These are phyloP conservation scores for Xylariaceae sp. DNA, from an alignment of 2,329 filamentous ascomycete species.

Conservation along the genomic window DNA sequence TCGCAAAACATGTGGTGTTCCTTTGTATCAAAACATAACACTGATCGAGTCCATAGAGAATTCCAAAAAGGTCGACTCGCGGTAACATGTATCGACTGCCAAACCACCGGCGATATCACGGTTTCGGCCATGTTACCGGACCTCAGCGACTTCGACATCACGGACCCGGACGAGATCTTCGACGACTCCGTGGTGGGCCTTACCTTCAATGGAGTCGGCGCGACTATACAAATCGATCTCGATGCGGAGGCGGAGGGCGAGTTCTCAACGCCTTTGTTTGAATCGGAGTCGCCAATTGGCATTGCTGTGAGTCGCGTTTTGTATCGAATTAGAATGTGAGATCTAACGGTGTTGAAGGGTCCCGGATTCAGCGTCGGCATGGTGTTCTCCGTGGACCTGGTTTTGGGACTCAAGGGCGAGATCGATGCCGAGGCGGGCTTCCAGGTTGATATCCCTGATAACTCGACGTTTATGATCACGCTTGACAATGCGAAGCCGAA, in stretches of 20 bases:
- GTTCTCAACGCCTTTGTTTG: constrained; percentile 23
- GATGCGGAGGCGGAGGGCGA: constrained; percentile 15
- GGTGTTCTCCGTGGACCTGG: constrained; percentile 26
- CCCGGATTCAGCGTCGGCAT: constrained; percentile 26
- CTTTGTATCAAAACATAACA: background rate
- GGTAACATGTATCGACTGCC: constrained; percentile 26
- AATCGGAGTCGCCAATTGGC: constrained; percentile 23
- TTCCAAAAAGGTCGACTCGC: constrained; percentile 16
- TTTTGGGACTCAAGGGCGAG: constrained; percentile 22
- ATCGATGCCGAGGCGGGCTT: constrained; percentile 25
- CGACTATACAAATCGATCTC: constrained; percentile 23
- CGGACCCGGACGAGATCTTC: constrained; percentile 22
- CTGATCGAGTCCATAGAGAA: constrained; percentile 2
- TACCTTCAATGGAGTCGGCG: constrained; percentile 27
- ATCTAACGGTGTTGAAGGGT: constrained; percentile 13
- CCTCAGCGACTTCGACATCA: constrained; percentile 23
- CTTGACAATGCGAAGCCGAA: constrained; percentile 21
- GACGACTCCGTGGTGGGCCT: constrained; percentile 23
- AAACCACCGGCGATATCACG: constrained; percentile 21
- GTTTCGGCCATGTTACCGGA: constrained; percentile 26
- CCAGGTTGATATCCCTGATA: constrained; percentile 25
- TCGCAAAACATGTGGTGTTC: background rate
- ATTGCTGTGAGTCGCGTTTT: constrained; percentile 21
- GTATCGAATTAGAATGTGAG: background rate
- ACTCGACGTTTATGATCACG: constrained; percentile 25